Base-by-base conservation (phyloP, 2,329 filamentous ascomycete genomes). In the Penicillium italicum region DNA sequence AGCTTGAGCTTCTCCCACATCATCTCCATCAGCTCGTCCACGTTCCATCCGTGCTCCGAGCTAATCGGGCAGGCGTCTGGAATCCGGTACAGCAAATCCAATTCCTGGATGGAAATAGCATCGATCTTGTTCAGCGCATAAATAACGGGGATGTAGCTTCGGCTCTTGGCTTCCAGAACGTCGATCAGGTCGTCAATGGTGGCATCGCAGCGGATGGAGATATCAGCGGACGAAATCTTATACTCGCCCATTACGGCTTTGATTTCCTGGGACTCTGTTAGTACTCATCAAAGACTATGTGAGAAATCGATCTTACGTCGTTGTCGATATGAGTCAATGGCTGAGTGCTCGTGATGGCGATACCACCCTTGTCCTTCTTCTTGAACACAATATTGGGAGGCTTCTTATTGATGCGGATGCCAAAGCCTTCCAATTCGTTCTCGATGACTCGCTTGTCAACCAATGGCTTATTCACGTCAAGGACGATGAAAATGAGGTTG, bases 111-210 rank as follows among this genome's bases (percentile, higher is more conserved):
- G 49, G 90, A 93, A 73, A 99, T 97, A 53, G 92, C 86, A 76
- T 99, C 94, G 66, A 99, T 99, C 81, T 99, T 99, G 84, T 99
- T 99, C 68, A 99, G 82, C 40, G 95, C 94, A 77, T 99, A 99
- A 52, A 99, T 90, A 62, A 97, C 94, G n/a, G 94, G 94, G 63
- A 99, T 97, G 74, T 99, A 99, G 72, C 90, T 91, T 75, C 94
- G 85, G 72, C 88, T 91, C 81, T 90, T 96, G 44, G 93, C 93
- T 75, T 99, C 94, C 43, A 99, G 83, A 20, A 99, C 79, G 75
- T 99, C 94, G 70, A 99, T 99, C 62, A 99, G 77, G 74, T 99
- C 94, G 76, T 99, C 94, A 61, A 99, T 86, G 2, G 94, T 99
- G 54, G 94, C 94, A 75, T 99, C 94, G 76, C 94, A 99, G 62